phyloP scores from a whole-genome alignment of 2,329 filamentous ascomycete genomes.

The Stylonectria norvegica region DNA sequence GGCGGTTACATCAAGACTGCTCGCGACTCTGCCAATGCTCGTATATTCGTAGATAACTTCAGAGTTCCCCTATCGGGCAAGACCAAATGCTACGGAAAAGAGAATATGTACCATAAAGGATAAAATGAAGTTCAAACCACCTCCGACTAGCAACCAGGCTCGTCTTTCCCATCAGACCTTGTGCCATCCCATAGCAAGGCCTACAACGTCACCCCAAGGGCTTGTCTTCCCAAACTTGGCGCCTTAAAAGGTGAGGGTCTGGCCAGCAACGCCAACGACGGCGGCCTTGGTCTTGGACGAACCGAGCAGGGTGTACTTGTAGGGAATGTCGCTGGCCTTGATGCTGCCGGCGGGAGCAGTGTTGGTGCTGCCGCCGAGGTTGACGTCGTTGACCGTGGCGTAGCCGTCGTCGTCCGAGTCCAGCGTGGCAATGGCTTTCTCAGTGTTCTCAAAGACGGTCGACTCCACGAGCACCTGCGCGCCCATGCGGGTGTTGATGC shows the following conservation, averaged over 20 bases:
- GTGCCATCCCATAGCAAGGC: background rate
- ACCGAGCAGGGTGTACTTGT: slow-evolving; percentile 46
- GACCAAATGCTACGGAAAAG: slow-evolving; percentile 1
- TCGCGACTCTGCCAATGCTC: slow-evolving; percentile 2
- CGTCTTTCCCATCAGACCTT: background rate
- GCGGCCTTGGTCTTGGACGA: slow-evolving; percentile 43
- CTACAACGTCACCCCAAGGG: too few relatives aligned
- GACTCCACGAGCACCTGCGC: slow-evolving; percentile 60
- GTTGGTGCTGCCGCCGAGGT: slow-evolving; percentile 37
- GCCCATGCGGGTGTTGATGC: slow-evolving; percentile 55
- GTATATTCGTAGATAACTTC: slow-evolving; percentile 1
- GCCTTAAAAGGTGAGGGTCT: slow-evolving; percentile 36
- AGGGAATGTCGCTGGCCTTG: slow-evolving; percentile 50
- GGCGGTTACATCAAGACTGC: too few relatives aligned
- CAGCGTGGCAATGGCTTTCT: slow-evolving; percentile 34
- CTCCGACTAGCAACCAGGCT: background rate
- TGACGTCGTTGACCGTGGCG: slow-evolving; percentile 40
- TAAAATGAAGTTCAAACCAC: slow-evolving; percentile 4
- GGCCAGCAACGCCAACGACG: slow-evolving; percentile 38
- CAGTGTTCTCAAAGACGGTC: slow-evolving; percentile 45
- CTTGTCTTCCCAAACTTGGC: too few relatives aligned
- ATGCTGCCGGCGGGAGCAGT: slow-evolving; percentile 49
- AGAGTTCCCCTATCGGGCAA: background rate
- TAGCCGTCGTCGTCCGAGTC: slow-evolving; percentile 42
- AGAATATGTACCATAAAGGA: slow-evolving; percentile 13